Percentiles rank a stretch among this genome's conserved stretches.
Evolutionary conservation across 257 asterid genomes (phyloP).

Genomic region (Lantana camara): DNA sequence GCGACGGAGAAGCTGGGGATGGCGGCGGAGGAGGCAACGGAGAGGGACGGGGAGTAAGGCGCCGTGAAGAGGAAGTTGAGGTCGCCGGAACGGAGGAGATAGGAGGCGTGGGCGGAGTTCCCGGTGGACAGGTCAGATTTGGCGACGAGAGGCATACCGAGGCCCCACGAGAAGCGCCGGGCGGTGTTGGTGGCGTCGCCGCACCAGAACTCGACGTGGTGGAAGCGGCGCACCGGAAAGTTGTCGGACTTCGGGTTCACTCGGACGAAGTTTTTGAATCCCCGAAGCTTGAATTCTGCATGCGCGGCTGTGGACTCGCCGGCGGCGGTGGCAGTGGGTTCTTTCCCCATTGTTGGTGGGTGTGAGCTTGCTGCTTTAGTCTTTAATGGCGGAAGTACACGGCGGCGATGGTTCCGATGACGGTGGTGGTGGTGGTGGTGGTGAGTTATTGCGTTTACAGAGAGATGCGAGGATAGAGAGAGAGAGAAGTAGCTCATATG

Average conservation of each 20-base stretch:
- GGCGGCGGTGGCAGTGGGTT: constrained; percentile 8
- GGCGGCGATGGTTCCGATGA: background rate
- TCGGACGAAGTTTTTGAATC: constrained; percentile 59
- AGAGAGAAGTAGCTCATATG: background rate
- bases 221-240: constrained; percentile 67
- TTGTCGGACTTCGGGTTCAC: constrained; percentile 67
- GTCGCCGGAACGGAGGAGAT: constrained; percentile 74
- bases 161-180: constrained; percentile 85
- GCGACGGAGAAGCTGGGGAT: constrained; percentile 61
- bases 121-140: constrained; percentile 97
- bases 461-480: constrained; percentile 20
- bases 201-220: constrained; percentile 90
- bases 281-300: constrained; percentile 52
- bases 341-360: constrained; percentile 35
- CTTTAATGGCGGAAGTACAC: background rate
- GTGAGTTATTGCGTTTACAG: constrained; percentile 19
- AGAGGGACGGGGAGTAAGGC: constrained; percentile 64
- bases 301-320: constrained; percentile 12
- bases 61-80: constrained; percentile 81
- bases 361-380: constrained; percentile 22
- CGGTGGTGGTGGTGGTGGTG: constrained; percentile 13
- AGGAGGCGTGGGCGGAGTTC: constrained; percentile 82
- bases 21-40: constrained; percentile 54
- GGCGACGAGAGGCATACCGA: constrained; percentile 75
- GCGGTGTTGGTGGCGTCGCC: constrained; percentile 84